Evolutionary conservation across 306 rosid species (phyloP).

Genomic region (Fagus sylvatica): DNA sequence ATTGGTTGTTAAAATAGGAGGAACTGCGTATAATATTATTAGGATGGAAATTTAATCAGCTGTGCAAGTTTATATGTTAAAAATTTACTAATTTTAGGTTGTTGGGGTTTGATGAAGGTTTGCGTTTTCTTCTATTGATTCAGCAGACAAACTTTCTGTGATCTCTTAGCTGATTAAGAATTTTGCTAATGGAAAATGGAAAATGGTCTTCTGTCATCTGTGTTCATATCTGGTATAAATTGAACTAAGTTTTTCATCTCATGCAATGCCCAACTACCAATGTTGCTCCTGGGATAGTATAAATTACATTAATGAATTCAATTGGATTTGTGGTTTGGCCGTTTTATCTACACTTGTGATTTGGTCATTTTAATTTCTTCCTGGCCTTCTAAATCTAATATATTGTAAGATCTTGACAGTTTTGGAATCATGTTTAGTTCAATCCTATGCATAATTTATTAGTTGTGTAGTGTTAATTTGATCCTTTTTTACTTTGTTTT

Average conservation of each 20-base stretch:
- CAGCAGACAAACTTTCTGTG: neutral
- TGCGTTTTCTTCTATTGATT: neutral
- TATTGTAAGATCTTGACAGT: too few relatives aligned
- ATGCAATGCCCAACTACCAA: neutral
- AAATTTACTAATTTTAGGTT: too few relatives aligned
- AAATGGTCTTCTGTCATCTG: neutral
- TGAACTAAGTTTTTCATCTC: neutral
- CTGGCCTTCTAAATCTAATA: too few relatives aligned
- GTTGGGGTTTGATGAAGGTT: slow-evolving; percentile 11
- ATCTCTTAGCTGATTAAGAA: neutral
- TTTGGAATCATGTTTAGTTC: too few relatives aligned
- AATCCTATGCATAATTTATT: too few relatives aligned
- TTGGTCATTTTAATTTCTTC: neutral
- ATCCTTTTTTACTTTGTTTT: slow-evolving; percentile 2
- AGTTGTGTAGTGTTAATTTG: neutral
- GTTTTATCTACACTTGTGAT: neutral
- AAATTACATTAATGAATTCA: neutral
- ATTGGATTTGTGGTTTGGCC: neutral
- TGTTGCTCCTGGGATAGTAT: neutral
- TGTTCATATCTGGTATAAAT: neutral
- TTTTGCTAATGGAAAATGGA: neutral
- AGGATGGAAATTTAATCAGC: neutral
- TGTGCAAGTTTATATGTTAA: too few relatives aligned
- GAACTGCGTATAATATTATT: neutral
- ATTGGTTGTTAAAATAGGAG: slow-evolving; percentile 1